A percentile compares a stretch with the other conserved stretches of the same genome.
Conservation (phyloP, 345 rosid genomes). For the Gossypium stocksii region DNA sequence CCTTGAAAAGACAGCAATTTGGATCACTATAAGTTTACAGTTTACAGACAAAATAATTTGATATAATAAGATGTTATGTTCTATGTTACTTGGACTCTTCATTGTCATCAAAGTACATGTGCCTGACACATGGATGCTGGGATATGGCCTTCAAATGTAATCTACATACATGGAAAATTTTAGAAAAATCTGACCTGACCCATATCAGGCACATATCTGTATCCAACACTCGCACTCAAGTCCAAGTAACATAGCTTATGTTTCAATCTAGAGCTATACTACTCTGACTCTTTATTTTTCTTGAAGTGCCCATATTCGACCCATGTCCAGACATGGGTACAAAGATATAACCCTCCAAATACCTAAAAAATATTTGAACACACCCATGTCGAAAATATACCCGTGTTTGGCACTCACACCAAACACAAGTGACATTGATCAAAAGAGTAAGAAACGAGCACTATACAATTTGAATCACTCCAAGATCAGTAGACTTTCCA, state of each 20-base stretch:
- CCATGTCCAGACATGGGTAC: not conserved
- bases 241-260: too few relatives aligned
- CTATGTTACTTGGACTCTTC: not conserved
- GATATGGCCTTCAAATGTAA: not conserved
- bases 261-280: not conserved
- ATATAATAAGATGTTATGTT: constrained; percentile 4
- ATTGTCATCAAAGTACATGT: not conserved
- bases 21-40: not conserved
- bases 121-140: not conserved
- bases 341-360: not conserved
- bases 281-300: not conserved
- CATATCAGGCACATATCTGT: too few relatives aligned
- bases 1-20: constrained; percentile 37
- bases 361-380: not conserved
- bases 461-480: not conserved
- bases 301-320: not conserved
- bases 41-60: not conserved
- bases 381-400: not conserved
- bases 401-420: not conserved
- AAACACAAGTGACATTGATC: not conserved
- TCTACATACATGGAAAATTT: too few relatives aligned
- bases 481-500: not conserved
- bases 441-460: not conserved
- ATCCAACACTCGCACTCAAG: too few relatives aligned
- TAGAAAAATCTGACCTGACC: too few relatives aligned